These are phyloP conservation scores for Tricladium varicosporioides DNA, from an alignment of 2,329 filamentous ascomycete genomes.

Conservation along the genomic window DNA sequence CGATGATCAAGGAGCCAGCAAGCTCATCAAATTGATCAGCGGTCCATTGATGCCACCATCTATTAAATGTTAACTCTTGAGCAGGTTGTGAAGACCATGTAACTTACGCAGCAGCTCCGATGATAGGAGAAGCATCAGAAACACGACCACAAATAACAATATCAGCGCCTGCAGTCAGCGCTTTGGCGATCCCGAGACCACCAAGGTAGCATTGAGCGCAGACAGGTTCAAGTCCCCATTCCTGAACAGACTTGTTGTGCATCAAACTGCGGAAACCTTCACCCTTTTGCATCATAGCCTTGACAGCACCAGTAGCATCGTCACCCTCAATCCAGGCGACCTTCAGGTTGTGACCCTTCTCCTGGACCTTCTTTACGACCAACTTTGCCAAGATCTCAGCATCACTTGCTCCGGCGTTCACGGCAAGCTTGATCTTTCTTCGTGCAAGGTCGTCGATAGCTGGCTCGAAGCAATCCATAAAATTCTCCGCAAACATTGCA, in stretches of 20 bases:
- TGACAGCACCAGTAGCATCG: conserved; percentile 37
- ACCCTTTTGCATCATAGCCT: conserved; percentile 9
- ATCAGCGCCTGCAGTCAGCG: conserved; percentile 39
- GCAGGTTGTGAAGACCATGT: too few relatives aligned
- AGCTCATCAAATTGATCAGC: conserved; percentile 33
- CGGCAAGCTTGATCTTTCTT: conserved; percentile 47
- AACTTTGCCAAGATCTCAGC: conserved; percentile 39
- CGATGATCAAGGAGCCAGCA: conserved; percentile 36
- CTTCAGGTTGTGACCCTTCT: conserved; percentile 31
- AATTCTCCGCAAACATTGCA: conserved; percentile 13
- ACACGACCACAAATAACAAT: conserved; percentile 44
- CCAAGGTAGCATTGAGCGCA: conserved; percentile 28
- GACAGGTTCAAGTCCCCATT: conserved; percentile 10
- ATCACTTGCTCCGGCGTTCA: conserved; percentile 53
- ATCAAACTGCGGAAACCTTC: conserved; percentile 10
- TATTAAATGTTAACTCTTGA: neutral
- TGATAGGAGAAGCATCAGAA: conserved; percentile 41
- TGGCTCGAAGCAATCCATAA: conserved; percentile 20
- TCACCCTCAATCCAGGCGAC: conserved; percentile 46
- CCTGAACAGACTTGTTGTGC: conserved; percentile 5
- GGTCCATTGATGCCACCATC: conserved; percentile 7
- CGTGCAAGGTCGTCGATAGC: conserved; percentile 43
- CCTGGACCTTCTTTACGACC: conserved; percentile 34
- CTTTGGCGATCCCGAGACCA: conserved; percentile 40
- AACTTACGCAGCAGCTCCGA: conserved; percentile 35